These are phyloP conservation scores for Styphnolobium japonicum DNA, from an alignment of 306 rosid genomes.

Conservation along the genomic window DNA sequence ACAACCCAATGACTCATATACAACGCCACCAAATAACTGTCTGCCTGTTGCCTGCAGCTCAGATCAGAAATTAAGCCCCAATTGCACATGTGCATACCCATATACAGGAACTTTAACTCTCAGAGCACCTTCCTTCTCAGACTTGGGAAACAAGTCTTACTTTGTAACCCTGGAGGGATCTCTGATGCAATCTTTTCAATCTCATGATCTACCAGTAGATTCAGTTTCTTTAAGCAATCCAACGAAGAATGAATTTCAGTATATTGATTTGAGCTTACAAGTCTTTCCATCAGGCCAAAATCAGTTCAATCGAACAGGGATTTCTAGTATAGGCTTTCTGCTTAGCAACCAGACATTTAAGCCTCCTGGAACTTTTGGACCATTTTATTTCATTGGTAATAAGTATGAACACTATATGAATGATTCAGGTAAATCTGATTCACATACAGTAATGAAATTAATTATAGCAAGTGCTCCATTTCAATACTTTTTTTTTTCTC, in stretches of 20 bases:
- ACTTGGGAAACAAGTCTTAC: conserved; percentile 27
- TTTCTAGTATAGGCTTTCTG: conserved; percentile 36
- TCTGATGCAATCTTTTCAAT: conserved; percentile 20
- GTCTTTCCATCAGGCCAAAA: conserved; percentile 52
- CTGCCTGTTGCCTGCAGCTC: conserved; percentile 31
- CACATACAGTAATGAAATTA: not conserved
- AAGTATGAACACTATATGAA: not conserved
- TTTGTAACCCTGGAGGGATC: conserved; percentile 26
- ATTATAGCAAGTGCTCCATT: not conserved
- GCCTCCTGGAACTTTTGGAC: conserved; percentile 51
- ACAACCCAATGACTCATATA: conserved; percentile 18
- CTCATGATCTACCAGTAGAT: conserved; percentile 32
- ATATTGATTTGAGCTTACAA: conserved; percentile 40
- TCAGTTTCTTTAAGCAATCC: conserved; percentile 48
- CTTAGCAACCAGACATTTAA: conserved; percentile 54
- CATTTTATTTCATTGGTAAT: conserved; percentile 33
- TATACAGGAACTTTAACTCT: conserved; percentile 54
- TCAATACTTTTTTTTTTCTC: not conserved
- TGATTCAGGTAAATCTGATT: conserved; percentile 34
- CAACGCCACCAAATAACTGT: conserved; percentile 39
- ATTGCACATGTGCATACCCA: conserved; percentile 68
- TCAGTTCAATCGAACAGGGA: conserved; percentile 44
- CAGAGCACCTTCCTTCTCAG: conserved; percentile 62
- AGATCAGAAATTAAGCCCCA: conserved; percentile 52
- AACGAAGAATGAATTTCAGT: not conserved